Conservation (phyloP, 2,329 filamentous ascomycete genomes). For the Ophiostoma montium region DNA sequence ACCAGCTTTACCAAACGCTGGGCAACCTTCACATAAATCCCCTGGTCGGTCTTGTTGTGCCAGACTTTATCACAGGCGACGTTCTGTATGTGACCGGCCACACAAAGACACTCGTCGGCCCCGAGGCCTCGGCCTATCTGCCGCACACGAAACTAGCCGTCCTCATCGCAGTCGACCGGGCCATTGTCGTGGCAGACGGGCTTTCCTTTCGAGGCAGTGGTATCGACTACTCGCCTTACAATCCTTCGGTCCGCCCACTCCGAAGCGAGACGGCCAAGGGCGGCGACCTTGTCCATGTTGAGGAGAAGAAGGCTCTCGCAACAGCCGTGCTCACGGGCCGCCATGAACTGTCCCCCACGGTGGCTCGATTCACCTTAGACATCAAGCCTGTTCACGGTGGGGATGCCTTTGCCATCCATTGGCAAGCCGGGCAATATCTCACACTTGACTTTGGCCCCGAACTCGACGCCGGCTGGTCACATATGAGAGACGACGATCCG, state of each 20-base stretch:
- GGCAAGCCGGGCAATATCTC: slow-evolving; percentile 62
- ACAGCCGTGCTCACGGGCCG: slow-evolving; percentile 44
- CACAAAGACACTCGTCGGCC: slow-evolving; percentile 50
- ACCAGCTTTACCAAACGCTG: slow-evolving; percentile 69
- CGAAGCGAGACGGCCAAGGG: slow-evolving; percentile 32
- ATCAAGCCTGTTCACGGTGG: neutral
- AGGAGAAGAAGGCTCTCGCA: slow-evolving; percentile 11
- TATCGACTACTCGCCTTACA: slow-evolving; percentile 59
- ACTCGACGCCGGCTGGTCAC: slow-evolving; percentile 59
- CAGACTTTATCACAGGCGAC: slow-evolving; percentile 58
- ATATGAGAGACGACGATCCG: slow-evolving; percentile 75
- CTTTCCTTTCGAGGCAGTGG: slow-evolving; percentile 52
- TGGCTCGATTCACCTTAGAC: slow-evolving; percentile 47
- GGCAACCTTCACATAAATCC: slow-evolving; percentile 61
- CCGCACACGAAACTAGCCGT: slow-evolving; percentile 60
- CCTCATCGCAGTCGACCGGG: slow-evolving; percentile 46
- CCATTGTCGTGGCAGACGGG: slow-evolving; percentile 47
- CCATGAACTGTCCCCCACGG: slow-evolving; percentile 47
- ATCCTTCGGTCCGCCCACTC: slow-evolving; percentile 56
- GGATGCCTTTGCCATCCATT: slow-evolving; percentile 23
- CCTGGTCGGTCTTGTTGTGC: slow-evolving; percentile 53
- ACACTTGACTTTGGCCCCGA: slow-evolving; percentile 59
- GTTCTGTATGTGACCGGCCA: slow-evolving; percentile 62
- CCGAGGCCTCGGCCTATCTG: slow-evolving; percentile 46
- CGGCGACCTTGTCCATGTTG: neutral